phyloP scores from a whole-genome alignment of 169 alveolate genomes.

The Pseudocohnilembus persalinus region DNA sequence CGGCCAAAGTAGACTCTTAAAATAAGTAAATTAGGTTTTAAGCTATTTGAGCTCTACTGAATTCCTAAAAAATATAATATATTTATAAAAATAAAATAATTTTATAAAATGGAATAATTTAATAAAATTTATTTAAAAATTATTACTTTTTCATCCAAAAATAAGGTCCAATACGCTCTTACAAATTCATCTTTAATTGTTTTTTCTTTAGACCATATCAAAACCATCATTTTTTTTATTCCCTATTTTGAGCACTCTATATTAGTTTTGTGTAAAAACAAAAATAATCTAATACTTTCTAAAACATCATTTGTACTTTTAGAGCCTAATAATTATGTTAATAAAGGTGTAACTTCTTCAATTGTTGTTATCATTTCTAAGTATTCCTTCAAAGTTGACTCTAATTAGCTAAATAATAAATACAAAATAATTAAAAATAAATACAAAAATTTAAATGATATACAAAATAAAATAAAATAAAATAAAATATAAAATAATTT shows the following conservation, averaged over 20 bases:
- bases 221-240: conserved; percentile 62
- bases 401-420: conserved; percentile 27
- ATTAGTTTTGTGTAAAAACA: conserved; percentile 51
- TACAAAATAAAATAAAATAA: too few species aligned
- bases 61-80: too few species aligned
- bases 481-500: too few species aligned
- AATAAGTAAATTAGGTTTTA: conserved; percentile 41
- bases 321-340: conserved; percentile 57
- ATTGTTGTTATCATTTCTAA: conserved; percentile 47
- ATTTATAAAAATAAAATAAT: too few species aligned
- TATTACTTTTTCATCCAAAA: conserved; percentile 60
- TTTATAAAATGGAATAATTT: too few species aligned
- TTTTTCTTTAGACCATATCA: conserved; percentile 60
- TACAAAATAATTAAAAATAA: neutral
- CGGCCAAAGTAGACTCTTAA: conserved; percentile 41
- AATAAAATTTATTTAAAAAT: too few species aligned
- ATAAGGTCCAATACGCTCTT: conserved; percentile 57
- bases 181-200: conserved; percentile 50
- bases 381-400: conserved; percentile 51
- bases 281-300: conserved; percentile 62
- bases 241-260: conserved; percentile 65
- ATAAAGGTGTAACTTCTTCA: conserved; percentile 48
- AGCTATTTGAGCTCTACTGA: conserved; percentile 48
- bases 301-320: conserved; percentile 58
- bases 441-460: neutral